Conservation (phyloP, 495 filamentous ascomycete species). For the Usnea hakonensis region DNA sequence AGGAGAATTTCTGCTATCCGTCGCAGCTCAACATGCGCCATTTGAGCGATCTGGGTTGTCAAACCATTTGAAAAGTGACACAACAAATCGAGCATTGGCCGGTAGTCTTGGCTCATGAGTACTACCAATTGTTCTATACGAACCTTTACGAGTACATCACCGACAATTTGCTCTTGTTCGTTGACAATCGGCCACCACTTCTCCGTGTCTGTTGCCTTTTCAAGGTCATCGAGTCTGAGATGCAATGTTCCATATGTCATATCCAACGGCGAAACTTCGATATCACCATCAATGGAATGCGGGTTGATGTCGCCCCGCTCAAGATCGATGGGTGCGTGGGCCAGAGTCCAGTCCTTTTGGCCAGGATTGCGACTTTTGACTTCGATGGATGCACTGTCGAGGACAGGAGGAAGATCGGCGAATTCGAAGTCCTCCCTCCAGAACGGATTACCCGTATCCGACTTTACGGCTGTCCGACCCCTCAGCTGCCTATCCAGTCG, state of each 20-base stretch:
- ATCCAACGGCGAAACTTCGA: constrained; percentile 49
- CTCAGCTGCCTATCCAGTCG: constrained; percentile 83
- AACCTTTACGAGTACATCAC: constrained; percentile 80
- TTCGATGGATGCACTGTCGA: constrained; percentile 73
- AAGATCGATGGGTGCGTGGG: constrained; percentile 40
- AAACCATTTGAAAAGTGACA: constrained; percentile 77
- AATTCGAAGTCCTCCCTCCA: constrained; percentile 94
- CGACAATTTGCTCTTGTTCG: constrained; percentile 62
- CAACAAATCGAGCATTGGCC: constrained; percentile 72
- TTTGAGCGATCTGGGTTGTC: constrained; percentile 73
- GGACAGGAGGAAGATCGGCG: constrained; percentile 67
- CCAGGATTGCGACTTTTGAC: constrained; percentile 58
- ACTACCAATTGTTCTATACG: constrained; percentile 82
- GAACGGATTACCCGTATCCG: constrained; percentile 76
- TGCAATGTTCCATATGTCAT: constrained; percentile 67
- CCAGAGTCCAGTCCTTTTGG: constrained; percentile 47
- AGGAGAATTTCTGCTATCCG: constrained; percentile 78
- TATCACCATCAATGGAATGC: constrained; percentile 39
- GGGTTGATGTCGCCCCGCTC: constrained; percentile 37
- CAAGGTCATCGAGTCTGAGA: constrained; percentile 75
- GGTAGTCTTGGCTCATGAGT: constrained; percentile 77
- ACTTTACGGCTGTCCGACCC: constrained; percentile 75
- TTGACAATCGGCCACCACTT: constrained; percentile 84
- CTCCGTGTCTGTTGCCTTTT: constrained; percentile 70
- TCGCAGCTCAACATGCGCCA: constrained; percentile 68